phyloP scores from a whole-genome alignment of 2,329 filamentous ascomycete genomes.

The Phialophora chinensis region DNA sequence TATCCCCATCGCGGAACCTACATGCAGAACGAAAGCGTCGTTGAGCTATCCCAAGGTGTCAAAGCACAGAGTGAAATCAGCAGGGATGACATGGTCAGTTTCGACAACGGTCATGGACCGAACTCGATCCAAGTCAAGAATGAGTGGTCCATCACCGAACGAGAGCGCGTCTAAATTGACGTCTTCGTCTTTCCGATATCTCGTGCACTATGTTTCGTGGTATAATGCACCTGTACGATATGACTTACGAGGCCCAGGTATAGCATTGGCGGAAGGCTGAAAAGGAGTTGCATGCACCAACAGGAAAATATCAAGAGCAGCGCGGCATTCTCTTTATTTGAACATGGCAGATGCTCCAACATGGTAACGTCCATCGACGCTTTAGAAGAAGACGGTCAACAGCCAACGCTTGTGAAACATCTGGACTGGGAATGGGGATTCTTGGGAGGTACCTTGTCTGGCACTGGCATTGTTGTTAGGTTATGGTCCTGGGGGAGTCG shows the following conservation, averaged over 20 bases:
- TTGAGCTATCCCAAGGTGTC: conserved; percentile 22
- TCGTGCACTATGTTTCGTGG: neutral
- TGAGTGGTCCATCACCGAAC: conserved; percentile 29
- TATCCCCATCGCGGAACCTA: conserved; percentile 20
- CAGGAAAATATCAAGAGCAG: neutral
- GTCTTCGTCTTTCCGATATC: neutral
- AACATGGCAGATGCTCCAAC: neutral
- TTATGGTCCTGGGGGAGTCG: neutral
- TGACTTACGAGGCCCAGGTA: neutral
- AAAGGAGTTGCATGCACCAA: neutral
- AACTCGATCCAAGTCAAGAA: conserved; percentile 29
- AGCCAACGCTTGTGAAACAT: neutral
- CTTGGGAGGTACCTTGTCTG: neutral
- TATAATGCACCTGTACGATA: neutral
- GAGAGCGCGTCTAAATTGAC: conserved; percentile 7
- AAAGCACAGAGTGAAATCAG: conserved; percentile 26
- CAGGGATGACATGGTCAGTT: conserved; percentile 24
- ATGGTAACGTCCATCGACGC: neutral
- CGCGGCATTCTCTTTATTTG: neutral
- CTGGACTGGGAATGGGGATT: neutral
- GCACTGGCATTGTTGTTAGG: neutral
- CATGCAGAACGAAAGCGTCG: conserved; percentile 24
- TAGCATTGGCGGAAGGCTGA: neutral
- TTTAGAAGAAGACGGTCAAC: neutral
- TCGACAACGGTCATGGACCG: conserved; percentile 16